These are phyloP conservation scores for Yamadazyma kanchanaburiensis DNA, from an alignment of 1,139 yeast genomes.

Conservation along the genomic window DNA sequence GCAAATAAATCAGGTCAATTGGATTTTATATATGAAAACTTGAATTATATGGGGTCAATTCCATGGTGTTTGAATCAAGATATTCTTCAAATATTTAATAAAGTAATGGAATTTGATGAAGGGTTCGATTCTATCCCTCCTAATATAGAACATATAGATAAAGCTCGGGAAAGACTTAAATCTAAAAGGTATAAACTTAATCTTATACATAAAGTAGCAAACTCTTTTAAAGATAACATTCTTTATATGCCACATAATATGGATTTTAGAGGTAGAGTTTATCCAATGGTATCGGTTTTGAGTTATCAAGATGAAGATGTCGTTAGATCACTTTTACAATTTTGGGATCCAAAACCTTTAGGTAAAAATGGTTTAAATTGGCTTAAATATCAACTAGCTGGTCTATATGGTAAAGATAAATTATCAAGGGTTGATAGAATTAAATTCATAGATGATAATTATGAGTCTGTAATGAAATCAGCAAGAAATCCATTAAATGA, in stretches of 20 bases:
- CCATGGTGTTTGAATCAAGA: constrained; percentile 38
- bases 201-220: constrained; percentile 16
- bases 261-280: constrained; percentile 44
- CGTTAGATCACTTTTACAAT: constrained; percentile 32
- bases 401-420: constrained; percentile 31
- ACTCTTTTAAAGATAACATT: constrained; percentile 24
- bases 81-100: constrained; percentile 21
- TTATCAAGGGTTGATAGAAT: constrained; percentile 21
- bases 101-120: constrained; percentile 15
- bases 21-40: constrained; percentile 25
- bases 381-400: constrained; percentile 42
- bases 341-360: constrained; percentile 36
- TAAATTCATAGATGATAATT: constrained; percentile 23
- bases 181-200: constrained; percentile 21
- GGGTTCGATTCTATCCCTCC: constrained; percentile 34
- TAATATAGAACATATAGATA: constrained; percentile 1
- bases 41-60: constrained; percentile 26
- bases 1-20: constrained; percentile 35
- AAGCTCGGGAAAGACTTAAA: constrained; percentile 7
- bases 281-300: constrained; percentile 35
- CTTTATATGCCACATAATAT: constrained; percentile 38
- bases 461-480: constrained; percentile 20
- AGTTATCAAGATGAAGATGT: constrained; percentile 39
- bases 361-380: constrained; percentile 35
- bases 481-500: constrained; percentile 25